Evolutionary conservation across 805 yeast species (phyloP).

Genomic region (Lipomyces sp.): DNA sequence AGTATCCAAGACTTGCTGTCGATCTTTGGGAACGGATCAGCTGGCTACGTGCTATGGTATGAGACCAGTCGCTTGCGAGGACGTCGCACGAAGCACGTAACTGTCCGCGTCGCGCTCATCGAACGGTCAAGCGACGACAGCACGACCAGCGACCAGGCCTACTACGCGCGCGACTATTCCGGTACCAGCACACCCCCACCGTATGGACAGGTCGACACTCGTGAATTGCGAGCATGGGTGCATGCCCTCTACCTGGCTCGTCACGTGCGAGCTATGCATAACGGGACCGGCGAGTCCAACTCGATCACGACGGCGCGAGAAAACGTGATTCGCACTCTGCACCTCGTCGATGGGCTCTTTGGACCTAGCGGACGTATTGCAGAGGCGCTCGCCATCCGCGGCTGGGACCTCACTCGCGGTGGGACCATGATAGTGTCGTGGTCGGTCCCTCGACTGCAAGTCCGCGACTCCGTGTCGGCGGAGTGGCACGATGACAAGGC

Average conservation of each 20-base stretch:
- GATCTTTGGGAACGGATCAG: constrained; percentile 27
- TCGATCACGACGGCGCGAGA: constrained; percentile 20
- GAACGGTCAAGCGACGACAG: constrained; percentile 13
- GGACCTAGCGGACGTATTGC: constrained; percentile 1
- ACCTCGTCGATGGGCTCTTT: constrained; percentile 21
- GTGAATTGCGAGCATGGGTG: constrained; percentile 43
- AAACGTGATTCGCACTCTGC: constrained; percentile 18
- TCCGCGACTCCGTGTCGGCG: not conserved
- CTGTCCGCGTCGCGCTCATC: constrained; percentile 39
- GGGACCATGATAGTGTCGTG: constrained; percentile 32
- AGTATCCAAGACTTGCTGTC: constrained; percentile 19
- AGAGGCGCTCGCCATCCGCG: constrained; percentile 7
- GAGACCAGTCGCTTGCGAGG: constrained; percentile 20
- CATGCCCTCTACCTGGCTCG: constrained; percentile 42
- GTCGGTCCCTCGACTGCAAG: constrained; percentile 24
- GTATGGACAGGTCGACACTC: constrained; percentile 13
- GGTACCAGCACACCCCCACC: not conserved
- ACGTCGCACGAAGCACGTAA: constrained; percentile 17
- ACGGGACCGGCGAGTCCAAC: constrained; percentile 7
- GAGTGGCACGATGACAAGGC: not conserved
- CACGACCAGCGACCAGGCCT: constrained; percentile 7
- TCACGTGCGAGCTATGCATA: constrained; percentile 13
- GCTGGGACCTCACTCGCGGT: constrained; percentile 31
- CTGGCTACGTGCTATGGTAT: constrained; percentile 40
- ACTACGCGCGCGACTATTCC: not conserved